phyloP scores from a whole-genome alignment of 2,329 filamentous ascomycete genomes.

The Xylariaceae sp. region DNA sequence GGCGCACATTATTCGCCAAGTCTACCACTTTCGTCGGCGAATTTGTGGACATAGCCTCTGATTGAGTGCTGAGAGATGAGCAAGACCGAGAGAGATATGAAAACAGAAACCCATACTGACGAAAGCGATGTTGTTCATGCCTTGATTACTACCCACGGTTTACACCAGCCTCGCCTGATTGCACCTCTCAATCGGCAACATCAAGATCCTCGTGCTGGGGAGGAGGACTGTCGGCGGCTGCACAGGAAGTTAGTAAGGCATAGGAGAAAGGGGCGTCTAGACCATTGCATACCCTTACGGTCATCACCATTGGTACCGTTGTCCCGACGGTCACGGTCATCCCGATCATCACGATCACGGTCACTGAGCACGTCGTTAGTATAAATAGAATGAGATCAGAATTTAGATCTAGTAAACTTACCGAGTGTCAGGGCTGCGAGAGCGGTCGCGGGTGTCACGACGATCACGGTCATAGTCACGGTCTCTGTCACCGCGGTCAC shows the following conservation, averaged over 20 bases:
- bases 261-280: neutral
- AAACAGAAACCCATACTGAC: conserved; percentile 16
- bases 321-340: conserved; percentile 71
- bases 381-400: no score
- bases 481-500: conserved; percentile 64
- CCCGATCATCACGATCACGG: conserved; percentile 61
- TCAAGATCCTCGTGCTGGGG: conserved; percentile 92
- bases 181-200: conserved; percentile 71
- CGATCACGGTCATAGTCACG: conserved; percentile 54
- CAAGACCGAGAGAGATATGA: conserved; percentile 22
- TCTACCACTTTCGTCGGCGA: no score
- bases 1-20: no score
- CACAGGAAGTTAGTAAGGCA: conserved; percentile 14
- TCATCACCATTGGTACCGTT: conserved; percentile 81
- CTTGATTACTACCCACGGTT: conserved; percentile 2
- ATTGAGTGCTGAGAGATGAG: conserved; percentile 31
- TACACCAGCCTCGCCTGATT: conserved; percentile 17
- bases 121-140: conserved; percentile 9
- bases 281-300: conserved; percentile 66
- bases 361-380: no score
- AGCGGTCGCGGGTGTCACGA: conserved; percentile 57
- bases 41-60: no score
- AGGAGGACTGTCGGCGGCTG: conserved; percentile 70
- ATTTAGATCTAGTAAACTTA: conserved; percentile 18
- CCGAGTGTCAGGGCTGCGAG: conserved; percentile 60